Conservation (phyloP, 768 basidiomycete species). For the Collybiopsis confluens region DNA sequence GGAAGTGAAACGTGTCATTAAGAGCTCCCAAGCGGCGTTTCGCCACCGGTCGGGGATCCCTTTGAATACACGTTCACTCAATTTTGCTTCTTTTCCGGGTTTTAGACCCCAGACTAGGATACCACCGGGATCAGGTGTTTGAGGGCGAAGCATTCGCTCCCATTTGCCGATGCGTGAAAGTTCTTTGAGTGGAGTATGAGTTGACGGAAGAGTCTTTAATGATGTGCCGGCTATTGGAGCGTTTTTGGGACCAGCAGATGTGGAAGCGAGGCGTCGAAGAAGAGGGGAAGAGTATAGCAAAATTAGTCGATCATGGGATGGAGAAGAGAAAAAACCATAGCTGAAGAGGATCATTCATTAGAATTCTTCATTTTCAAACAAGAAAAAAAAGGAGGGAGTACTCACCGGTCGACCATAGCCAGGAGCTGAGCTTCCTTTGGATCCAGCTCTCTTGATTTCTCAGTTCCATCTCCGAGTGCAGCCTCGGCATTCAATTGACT, state of each 20-base stretch:
- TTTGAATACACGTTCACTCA: constrained; percentile 80
- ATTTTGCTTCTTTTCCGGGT: constrained; percentile 59
- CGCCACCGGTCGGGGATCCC: constrained; percentile 98
- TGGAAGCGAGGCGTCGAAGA: constrained; percentile 49
- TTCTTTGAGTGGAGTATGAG: constrained; percentile 57
- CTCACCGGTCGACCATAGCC: constrained; percentile 82
- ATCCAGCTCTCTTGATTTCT: constrained; percentile 64
- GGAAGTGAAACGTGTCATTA: constrained; percentile 56
- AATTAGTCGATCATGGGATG: constrained; percentile 82
- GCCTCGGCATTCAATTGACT: constrained; percentile 58
- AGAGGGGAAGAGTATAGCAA: constrained; percentile 61
- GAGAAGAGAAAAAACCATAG: constrained; percentile 85
- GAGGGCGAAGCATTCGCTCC: constrained; percentile 83
- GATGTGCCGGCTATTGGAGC: constrained; percentile 43
- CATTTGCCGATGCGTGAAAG: constrained; percentile 80
- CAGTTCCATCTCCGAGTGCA: constrained; percentile 50
- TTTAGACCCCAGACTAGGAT: constrained; percentile 68
- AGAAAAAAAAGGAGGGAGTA: constrained; percentile 8
- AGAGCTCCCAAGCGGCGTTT: constrained; percentile 82
- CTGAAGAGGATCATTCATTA: constrained; percentile 34
- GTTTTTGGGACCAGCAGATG: constrained; percentile 40
- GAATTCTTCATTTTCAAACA: constrained; percentile 4
- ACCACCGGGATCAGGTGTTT: constrained; percentile 66
- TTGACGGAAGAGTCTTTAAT: constrained; percentile 44
- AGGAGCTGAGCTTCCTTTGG: constrained; percentile 73